Evolutionary conservation across 2,329 filamentous ascomycete genomes (phyloP).

Genomic region (Pseudogymnoascus pannorum): DNA sequence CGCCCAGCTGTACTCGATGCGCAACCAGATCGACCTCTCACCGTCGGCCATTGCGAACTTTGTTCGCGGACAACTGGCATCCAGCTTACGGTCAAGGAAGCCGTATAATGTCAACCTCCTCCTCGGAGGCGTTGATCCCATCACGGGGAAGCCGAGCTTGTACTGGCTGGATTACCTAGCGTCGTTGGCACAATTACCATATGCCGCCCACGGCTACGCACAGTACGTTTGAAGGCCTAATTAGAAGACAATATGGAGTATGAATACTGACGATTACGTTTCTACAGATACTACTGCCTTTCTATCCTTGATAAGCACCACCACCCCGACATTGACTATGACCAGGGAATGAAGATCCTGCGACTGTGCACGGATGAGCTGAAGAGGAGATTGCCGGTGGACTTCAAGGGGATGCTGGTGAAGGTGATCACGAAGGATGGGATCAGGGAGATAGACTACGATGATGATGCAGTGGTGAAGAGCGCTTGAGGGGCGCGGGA

Average conservation of each 20-base stretch:
- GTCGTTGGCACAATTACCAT: slow-evolving; percentile 77
- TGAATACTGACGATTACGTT: slow-evolving; percentile 9
- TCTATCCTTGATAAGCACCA: slow-evolving; percentile 98
- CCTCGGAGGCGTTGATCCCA: slow-evolving; percentile 86
- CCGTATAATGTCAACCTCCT: slow-evolving; percentile 97
- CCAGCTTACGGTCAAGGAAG: slow-evolving; percentile 81
- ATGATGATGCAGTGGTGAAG: slow-evolving; percentile 47
- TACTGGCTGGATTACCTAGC: slow-evolving; percentile 99
- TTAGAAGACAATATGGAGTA: not conserved
- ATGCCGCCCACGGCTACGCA: slow-evolving; percentile 95
- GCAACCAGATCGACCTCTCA: slow-evolving; percentile 87
- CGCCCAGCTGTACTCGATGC: slow-evolving; percentile 96
- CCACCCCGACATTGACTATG: slow-evolving; percentile 84
- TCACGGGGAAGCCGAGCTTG: slow-evolving; percentile 81
- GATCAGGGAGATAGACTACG: slow-evolving; percentile 75
- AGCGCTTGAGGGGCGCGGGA: not conserved
- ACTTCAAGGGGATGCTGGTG: slow-evolving; percentile 95
- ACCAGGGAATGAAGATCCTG: slow-evolving; percentile 85
- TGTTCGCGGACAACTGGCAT: slow-evolving; percentile 87
- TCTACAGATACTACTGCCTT: slow-evolving; percentile 82
- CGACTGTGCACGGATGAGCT: slow-evolving; percentile 95
- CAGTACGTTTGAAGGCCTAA: slow-evolving; percentile 54
- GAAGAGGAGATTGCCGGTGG: slow-evolving; percentile 92
- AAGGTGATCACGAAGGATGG: slow-evolving; percentile 96
- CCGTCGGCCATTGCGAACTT: slow-evolving; percentile 87